Percentiles rank a stretch among this genome's conserved stretches.
Conservation (phyloP, 768 basidiomycete species). For the Baorangia bicolor region DNA sequence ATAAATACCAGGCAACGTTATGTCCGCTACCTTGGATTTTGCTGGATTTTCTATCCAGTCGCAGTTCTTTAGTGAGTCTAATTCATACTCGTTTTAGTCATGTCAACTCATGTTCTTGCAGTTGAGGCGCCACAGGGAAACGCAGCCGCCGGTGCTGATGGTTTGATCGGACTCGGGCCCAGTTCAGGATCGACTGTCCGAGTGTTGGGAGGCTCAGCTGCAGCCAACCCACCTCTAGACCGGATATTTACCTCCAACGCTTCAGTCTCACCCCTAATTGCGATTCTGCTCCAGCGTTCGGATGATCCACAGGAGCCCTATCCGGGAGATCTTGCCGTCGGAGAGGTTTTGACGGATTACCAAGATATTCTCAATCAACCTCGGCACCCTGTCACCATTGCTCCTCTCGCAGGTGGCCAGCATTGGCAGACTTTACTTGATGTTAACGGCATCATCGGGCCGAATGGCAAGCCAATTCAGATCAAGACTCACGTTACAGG, state of each 20-base stretch:
- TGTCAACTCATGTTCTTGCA: conserved; percentile 9
- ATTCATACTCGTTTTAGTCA: neutral
- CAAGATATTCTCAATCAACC: conserved; percentile 49
- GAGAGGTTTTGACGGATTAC: conserved; percentile 53
- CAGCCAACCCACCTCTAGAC: conserved; percentile 58
- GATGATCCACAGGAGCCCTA: conserved; percentile 51
- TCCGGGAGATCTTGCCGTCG: conserved; percentile 63
- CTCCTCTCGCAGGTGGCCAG: conserved; percentile 43
- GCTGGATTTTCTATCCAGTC: conserved; percentile 48
- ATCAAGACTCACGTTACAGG: conserved; percentile 46
- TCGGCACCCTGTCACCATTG: conserved; percentile 46
- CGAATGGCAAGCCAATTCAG: conserved; percentile 50
- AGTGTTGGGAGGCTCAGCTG: conserved; percentile 29
- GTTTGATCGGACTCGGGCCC: conserved; percentile 61
- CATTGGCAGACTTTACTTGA: conserved; percentile 70
- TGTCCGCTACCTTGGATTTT: conserved; percentile 30
- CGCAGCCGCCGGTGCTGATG: conserved; percentile 21
- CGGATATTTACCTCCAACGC: conserved; percentile 62
- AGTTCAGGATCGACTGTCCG: conserved; percentile 53
- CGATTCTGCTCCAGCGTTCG: conserved; percentile 61
- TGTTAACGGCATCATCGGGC: conserved; percentile 58
- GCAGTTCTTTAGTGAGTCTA: conserved; percentile 28
- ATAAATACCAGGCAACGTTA: conserved; percentile 25
- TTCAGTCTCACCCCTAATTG: conserved; percentile 58
- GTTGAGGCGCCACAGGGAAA: conserved; percentile 17